Evolutionary conservation across 768 basidiomycete species (phyloP).

Genomic region (Russula virescens): DNA sequence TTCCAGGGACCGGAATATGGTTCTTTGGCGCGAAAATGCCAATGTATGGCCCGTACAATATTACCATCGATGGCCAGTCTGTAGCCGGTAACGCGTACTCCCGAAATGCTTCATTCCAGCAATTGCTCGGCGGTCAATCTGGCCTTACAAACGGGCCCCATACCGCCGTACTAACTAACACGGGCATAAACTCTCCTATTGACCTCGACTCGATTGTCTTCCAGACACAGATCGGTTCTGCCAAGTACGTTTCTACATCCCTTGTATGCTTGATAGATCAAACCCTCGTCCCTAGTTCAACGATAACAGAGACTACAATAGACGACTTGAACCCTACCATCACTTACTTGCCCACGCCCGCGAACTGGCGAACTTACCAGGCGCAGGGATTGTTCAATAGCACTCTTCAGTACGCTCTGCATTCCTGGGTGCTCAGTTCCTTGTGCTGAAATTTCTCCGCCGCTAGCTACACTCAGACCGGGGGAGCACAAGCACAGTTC

Average conservation of each 20-base stretch:
- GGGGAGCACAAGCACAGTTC: slow-evolving; percentile 40
- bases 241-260: slow-evolving; percentile 32
- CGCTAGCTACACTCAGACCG: slow-evolving; percentile 37
- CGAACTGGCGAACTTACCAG: slow-evolving; percentile 35
- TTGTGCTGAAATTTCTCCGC: slow-evolving; percentile 3
- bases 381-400: slow-evolving; percentile 32
- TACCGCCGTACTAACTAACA: slow-evolving; percentile 43
- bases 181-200: slow-evolving; percentile 35
- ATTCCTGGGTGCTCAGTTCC: not conserved
- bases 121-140: slow-evolving; percentile 40
- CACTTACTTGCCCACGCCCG: slow-evolving; percentile 35
- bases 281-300: slow-evolving; percentile 43
- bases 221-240: slow-evolving; percentile 35
- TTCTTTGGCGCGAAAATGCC: slow-evolving; percentile 26
- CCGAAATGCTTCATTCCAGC: slow-evolving; percentile 29
- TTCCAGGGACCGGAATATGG: slow-evolving; percentile 43
- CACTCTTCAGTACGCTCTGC: slow-evolving; percentile 40
- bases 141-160: slow-evolving; percentile 43
- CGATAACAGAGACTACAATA: slow-evolving; percentile 29
- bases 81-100: slow-evolving; percentile 35
- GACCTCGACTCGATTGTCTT: slow-evolving; percentile 49
- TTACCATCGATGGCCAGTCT: slow-evolving; percentile 32
- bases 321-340: slow-evolving; percentile 36
- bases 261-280: slow-evolving; percentile 30
- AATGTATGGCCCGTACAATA: not conserved